Conservation (phyloP, 768 basidiomycete species). For the Cystobasidium tubakii region DNA sequence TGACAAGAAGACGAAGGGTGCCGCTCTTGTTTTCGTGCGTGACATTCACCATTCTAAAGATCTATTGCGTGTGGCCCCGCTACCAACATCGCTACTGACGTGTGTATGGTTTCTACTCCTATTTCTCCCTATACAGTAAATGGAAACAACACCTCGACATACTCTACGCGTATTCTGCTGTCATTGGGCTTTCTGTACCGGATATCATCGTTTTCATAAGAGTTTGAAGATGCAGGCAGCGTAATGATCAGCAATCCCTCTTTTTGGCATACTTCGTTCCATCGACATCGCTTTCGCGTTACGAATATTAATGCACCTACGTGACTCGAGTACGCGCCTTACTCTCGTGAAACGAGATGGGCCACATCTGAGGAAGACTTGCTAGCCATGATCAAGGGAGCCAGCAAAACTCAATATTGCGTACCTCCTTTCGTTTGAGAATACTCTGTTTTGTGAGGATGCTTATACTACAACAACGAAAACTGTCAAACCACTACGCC, state of each 20-base stretch:
- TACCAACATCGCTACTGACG: not conserved
- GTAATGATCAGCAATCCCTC: not conserved
- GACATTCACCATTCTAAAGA: not conserved
- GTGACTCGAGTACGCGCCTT: too few relatives aligned
- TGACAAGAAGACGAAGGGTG: constrained; percentile 99
- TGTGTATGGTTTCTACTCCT: not conserved
- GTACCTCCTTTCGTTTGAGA: too few relatives aligned
- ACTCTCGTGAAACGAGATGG: too few relatives aligned
- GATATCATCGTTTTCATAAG: constrained; percentile 2
- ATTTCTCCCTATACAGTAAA: not conserved
- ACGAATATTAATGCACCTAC: too few relatives aligned
- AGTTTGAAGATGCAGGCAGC: constrained; percentile 4
- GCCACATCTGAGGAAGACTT: too few relatives aligned
- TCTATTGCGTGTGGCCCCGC: too few relatives aligned
- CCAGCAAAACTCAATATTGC: too few relatives aligned
- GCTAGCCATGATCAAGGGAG: too few relatives aligned
- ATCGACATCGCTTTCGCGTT: too few relatives aligned
- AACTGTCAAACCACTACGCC: not conserved
- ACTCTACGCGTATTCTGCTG: not conserved
- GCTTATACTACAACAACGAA: not conserved
- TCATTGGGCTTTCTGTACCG: constrained; percentile 12
- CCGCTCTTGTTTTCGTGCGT: constrained; percentile 51
- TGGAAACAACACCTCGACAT: not conserved
- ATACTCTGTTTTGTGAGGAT: too few relatives aligned
- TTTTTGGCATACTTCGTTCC: not conserved